Conservation (phyloP, 805 yeast genomes). For the Starmerella floricola region DNA sequence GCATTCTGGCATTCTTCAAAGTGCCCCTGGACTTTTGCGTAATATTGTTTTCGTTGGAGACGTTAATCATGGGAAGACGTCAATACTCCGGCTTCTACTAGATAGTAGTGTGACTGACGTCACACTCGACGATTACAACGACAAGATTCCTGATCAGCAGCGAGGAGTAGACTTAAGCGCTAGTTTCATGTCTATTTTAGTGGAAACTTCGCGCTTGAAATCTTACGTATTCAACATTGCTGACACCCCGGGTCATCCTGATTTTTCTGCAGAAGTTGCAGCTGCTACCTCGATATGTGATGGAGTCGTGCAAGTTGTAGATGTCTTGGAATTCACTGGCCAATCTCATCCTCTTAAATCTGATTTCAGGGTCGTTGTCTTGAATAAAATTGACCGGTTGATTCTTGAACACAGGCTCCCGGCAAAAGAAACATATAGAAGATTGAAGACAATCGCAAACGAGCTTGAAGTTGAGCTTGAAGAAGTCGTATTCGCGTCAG, state of each 20-base stretch:
- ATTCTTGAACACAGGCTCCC: constrained; percentile 68
- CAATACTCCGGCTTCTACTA: constrained; percentile 46
- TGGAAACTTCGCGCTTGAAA: constrained; percentile 41
- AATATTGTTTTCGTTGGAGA: constrained; percentile 73
- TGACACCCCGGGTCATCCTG: constrained; percentile 88
- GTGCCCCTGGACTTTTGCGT: constrained; percentile 49
- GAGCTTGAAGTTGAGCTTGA: constrained; percentile 35
- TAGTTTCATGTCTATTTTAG: constrained; percentile 48
- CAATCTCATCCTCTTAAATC: constrained; percentile 34
- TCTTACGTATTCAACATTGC: constrained; percentile 51
- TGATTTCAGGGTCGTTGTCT: constrained; percentile 33
- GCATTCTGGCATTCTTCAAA: constrained; percentile 36
- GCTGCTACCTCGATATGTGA: constrained; percentile 50
- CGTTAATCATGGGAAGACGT: constrained; percentile 75
- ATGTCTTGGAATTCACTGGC: constrained; percentile 80
- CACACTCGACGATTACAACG: constrained; percentile 48
- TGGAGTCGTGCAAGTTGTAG: constrained; percentile 59
- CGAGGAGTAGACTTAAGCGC: constrained; percentile 59
- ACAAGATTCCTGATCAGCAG: constrained; percentile 52
- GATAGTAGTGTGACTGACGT: constrained; percentile 1
- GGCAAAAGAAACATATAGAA: constrained; percentile 58
- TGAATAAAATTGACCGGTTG: constrained; percentile 80
- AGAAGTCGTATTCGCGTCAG: constrained; percentile 67
- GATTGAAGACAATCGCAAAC: constrained; percentile 47
- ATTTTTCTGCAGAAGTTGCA: constrained; percentile 65